Evolutionary conservation across 192 early-diverging fungal genomes (phyloP), one percentile per base, ranked within the genome.

Genomic region (Rhizoclosmatium sp.): DNA sequence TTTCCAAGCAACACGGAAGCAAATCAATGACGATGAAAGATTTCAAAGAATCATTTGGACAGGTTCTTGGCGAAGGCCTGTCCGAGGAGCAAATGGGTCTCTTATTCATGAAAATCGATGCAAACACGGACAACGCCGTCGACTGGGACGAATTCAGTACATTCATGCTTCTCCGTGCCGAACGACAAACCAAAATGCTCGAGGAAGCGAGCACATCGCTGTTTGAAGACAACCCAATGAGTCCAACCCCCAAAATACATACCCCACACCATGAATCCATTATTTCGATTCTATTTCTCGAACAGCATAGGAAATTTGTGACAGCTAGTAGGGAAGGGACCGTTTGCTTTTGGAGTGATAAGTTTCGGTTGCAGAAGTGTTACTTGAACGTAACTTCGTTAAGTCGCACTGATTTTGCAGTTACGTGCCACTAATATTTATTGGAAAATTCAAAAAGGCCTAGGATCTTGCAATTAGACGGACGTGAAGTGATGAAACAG

Each of bases 131-230:
- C 76, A 85, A 87, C 40, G 67, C 75, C 2, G 77, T 91, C 19
- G 83, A 88, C 69, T 91, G 89, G 89, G 87, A 91, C 69, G 89
- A 88, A 75, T 91, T 91, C 78, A 82, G 82, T 69, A 85, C 88
- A 9, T 91, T 85, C 69, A 87, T 91, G 84, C 80, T 91, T 21
- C 59, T 87, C 19, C 78, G 85, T 23, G 86, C 83, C 12, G 85
- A 91, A 59, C 80, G 83, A 45, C 83, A 87, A 64, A 81, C 75
- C 47, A 67, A 67, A 61, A 89, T 89, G 88, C 59, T 49, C 4
- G 89, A 90, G 68, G 84, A 81, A 64, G 81, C 77, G 45, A 82
- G 81, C 54, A 85, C 80, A 49, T 67, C 49, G 23, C 76, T 86
- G 23, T 87, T 86, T 76, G 82, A 84, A 39, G 47, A 64, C 51